Percentiles rank a stretch among this genome's conserved stretches.
These are phyloP conservation scores for Heterotrichella gracilis DNA, from an alignment of 352 stramenopile genomes.

Conservation along the genomic window DNA sequence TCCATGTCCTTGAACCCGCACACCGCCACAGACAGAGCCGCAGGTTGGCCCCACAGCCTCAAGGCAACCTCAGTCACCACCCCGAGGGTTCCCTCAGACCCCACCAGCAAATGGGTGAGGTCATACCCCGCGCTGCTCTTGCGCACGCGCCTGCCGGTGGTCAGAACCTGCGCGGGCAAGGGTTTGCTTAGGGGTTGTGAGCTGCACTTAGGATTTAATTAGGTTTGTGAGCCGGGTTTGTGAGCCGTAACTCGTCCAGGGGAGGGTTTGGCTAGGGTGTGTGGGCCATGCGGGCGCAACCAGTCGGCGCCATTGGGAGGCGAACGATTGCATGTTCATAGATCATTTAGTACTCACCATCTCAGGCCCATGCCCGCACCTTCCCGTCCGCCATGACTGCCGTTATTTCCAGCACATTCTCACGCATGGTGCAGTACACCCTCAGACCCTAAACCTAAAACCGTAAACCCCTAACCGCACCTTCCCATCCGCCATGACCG, in stretches of 20 bases:
- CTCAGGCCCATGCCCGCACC: too few species aligned
- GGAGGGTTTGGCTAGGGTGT: too few species aligned
- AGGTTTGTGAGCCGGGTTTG: too few species aligned
- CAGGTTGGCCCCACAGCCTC: slow-evolving; percentile 54
- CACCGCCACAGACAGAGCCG: slow-evolving; percentile 48
- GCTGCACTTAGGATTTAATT: too few species aligned
- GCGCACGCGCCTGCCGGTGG: slow-evolving; percentile 48
- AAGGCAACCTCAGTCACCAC: slow-evolving; percentile 72
- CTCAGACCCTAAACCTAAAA: too few species aligned
- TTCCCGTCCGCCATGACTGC: slow-evolving; percentile 49
- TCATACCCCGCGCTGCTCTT: slow-evolving; percentile 89
- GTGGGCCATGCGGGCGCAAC: too few species aligned
- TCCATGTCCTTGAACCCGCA: slow-evolving; percentile 59
- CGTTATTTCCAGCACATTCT: slow-evolving; percentile 61
- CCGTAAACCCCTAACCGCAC: too few species aligned
- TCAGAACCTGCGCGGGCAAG: slow-evolving; percentile 35
- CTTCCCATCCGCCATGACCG: slow-evolving; percentile 45
- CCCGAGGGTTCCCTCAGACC: slow-evolving; percentile 63
- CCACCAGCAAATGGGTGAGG: slow-evolving; percentile 59
- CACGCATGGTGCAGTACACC: slow-evolving; percentile 82
- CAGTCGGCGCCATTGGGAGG: too few species aligned
- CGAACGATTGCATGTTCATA: too few species aligned
- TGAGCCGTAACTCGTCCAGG: too few species aligned
- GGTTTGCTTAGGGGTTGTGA: too few species aligned
- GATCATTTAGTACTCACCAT: too few species aligned